These are phyloP conservation scores for Venturia asperata DNA, from an alignment of 2,329 filamentous ascomycete species.

Conservation along the genomic window DNA sequence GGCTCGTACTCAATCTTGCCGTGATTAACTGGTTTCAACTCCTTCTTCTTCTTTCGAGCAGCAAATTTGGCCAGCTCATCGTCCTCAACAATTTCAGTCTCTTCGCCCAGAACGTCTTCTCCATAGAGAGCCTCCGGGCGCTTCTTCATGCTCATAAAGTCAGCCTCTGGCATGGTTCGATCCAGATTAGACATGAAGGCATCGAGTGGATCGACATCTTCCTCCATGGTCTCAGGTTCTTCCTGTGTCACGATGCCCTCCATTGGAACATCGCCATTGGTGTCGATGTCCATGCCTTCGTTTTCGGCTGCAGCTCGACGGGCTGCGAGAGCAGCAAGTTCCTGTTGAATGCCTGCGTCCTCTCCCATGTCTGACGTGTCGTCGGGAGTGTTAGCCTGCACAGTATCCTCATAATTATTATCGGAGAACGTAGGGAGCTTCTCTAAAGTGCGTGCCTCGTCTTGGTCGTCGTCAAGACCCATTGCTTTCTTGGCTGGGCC, in stretches of 20 bases:
- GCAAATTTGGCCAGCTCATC: conserved; percentile 59
- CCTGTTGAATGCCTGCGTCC: conserved; percentile 58
- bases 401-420: conserved; percentile 42
- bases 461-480: conserved; percentile 83
- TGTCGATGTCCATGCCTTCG: conserved; percentile 33
- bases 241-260: conserved; percentile 32
- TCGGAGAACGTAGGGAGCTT: conserved; percentile 74
- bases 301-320: conserved; percentile 25
- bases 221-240: conserved; percentile 46
- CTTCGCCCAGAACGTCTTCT: conserved; percentile 64
- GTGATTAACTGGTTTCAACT: conserved; percentile 83
- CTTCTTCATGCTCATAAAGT: conserved; percentile 35
- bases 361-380: conserved; percentile 61
- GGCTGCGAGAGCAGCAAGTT: conserved; percentile 19
- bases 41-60: conserved; percentile 71
- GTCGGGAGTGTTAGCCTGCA: conserved; percentile 47
- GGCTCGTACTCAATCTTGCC: conserved; percentile 75
- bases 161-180: conserved; percentile 37
- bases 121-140: conserved; percentile 77
- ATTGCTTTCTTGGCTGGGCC: conserved; percentile 69
- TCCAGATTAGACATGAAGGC: conserved; percentile 83
- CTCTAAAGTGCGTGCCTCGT: conserved; percentile 77
- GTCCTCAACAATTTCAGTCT: conserved; percentile 55
- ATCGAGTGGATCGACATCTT: conserved; percentile 81
- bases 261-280: conserved; percentile 21